A percentile compares a stretch with the other conserved stretches of the same genome.
These are phyloP conservation scores for Fusarium sp. DNA, from an alignment of 2,329 filamentous ascomycete species.

Conservation along the genomic window DNA sequence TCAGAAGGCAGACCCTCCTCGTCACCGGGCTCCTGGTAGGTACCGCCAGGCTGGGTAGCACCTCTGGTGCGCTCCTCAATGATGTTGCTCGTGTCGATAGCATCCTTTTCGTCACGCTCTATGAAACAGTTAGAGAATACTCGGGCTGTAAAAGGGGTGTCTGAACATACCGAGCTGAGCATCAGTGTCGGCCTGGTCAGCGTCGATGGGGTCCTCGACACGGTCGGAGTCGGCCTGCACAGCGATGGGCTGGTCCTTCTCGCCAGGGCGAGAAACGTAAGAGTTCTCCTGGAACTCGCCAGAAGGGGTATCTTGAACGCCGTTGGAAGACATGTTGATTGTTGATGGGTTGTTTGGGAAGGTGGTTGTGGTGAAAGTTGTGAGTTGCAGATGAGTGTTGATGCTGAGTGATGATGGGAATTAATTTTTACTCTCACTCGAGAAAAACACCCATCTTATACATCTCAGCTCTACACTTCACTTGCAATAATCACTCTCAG, in stretches of 20 bases:
- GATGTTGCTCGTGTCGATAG: conserved; percentile 40
- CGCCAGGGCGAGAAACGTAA: conserved; percentile 37
- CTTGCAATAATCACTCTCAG: background rate
- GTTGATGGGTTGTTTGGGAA: background rate
- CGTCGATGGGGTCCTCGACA: conserved; percentile 36
- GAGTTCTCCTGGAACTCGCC: conserved; percentile 36
- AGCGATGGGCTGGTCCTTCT: conserved; percentile 39
- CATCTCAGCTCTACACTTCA: background rate
- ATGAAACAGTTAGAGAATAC: too few relatives aligned
- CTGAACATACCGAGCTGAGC: conserved; percentile 36
- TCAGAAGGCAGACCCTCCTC: conserved; percentile 41
- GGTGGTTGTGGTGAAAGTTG: background rate
- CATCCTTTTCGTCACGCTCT: conserved; percentile 42
- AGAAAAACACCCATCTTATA: conserved; percentile 29
- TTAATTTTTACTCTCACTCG: accelerated
- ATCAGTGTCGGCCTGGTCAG: conserved; percentile 33
- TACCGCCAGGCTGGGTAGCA: conserved; percentile 32
- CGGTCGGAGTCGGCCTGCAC: conserved; percentile 40
- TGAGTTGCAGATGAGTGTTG: background rate
- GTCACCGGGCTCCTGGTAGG: conserved; percentile 41
- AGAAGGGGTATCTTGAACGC: conserved; percentile 25
- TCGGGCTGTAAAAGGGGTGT: accelerated
- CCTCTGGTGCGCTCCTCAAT: conserved; percentile 39
- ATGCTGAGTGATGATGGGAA: background rate
- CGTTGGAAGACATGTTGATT: conserved; percentile 37